Conservation (phyloP, 768 basidiomycete species). For the Termitomyces titanicus region DNA sequence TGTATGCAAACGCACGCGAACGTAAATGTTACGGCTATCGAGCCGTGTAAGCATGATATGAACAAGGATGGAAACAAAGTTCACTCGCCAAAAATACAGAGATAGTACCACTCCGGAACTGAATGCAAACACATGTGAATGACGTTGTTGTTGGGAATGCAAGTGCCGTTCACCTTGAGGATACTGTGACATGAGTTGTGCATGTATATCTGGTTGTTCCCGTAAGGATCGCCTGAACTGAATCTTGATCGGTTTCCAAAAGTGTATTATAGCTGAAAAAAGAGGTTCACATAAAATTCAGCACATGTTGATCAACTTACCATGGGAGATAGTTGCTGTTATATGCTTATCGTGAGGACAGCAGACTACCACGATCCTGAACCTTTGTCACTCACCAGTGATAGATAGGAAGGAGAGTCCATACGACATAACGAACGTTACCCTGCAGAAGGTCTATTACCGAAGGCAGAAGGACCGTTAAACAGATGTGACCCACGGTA, state of each 20-base stretch:
- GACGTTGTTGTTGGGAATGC: not conserved
- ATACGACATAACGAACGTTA: slow-evolving; percentile 55
- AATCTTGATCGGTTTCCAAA: slow-evolving; percentile 53
- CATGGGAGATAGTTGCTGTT: slow-evolving; percentile 44
- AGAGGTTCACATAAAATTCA: not conserved
- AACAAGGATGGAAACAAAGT: not conserved
- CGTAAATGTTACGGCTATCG: slow-evolving; percentile 46
- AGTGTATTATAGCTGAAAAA: slow-evolving; percentile 41
- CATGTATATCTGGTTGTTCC: slow-evolving; percentile 59
- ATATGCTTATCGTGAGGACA: not conserved
- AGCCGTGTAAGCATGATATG: not conserved
- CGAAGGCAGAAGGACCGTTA: not conserved
- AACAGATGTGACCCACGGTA: slow-evolving; percentile 30
- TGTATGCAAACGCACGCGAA: slow-evolving; percentile 60
- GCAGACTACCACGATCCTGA: not conserved
- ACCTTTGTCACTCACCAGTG: slow-evolving; percentile 36
- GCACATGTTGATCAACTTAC: slow-evolving; percentile 14
- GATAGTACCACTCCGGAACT: slow-evolving; percentile 68
- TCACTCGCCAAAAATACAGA: slow-evolving; percentile 40
- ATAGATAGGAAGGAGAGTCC: slow-evolving; percentile 62
- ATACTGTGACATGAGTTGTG: slow-evolving; percentile 55
- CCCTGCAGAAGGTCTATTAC: slow-evolving; percentile 24
- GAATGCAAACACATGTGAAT: not conserved
- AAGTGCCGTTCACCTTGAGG: slow-evolving; percentile 30
- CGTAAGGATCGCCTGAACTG: slow-evolving; percentile 48